phyloP scores from a whole-genome alignment of 1,284 basidiomycete genomes.

The Trichosporon sp. region DNA sequence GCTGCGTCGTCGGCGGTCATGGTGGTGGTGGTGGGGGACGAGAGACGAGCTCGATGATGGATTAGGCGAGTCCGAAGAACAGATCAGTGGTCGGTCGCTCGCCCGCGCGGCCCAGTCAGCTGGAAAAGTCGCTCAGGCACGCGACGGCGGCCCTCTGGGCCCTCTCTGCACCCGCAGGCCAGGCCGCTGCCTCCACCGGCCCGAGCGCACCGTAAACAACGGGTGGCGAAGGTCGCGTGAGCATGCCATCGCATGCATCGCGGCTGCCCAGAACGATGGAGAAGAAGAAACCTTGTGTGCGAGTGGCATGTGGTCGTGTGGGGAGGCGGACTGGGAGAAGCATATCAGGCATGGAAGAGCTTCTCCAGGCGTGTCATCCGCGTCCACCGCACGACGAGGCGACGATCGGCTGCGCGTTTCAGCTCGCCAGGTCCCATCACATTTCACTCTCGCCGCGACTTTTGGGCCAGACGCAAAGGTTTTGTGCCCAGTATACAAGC shows the following conservation, averaged over 20 bases:
- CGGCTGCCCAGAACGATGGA: not conserved
- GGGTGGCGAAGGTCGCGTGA: not conserved
- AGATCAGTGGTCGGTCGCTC: no score
- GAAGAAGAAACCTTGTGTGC: not conserved
- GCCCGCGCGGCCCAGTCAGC: not conserved
- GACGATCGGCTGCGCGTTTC: not conserved
- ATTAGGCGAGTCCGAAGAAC: no score
- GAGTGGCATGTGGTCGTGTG: not conserved
- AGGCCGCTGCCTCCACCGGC: not conserved
- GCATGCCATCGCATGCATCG: not conserved
- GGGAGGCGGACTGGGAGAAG: not conserved
- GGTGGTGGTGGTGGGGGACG: not conserved
- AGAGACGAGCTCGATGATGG: not conserved
- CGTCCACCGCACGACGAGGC: not conserved
- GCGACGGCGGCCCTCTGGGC: not conserved
- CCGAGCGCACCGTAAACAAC: not conserved
- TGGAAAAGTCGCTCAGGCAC: not conserved
- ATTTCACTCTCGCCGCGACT: not conserved
- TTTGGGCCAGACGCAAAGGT: no score
- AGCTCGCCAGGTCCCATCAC: not conserved
- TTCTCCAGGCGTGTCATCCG: not conserved
- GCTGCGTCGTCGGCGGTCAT: conserved; percentile 12
- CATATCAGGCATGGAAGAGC: not conserved
- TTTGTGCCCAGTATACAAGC: no score
- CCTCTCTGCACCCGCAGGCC: not conserved